Evolutionary conservation across 805 yeast species (phyloP).

Genomic region (Schwanniomyces pseudopolymorphus): DNA sequence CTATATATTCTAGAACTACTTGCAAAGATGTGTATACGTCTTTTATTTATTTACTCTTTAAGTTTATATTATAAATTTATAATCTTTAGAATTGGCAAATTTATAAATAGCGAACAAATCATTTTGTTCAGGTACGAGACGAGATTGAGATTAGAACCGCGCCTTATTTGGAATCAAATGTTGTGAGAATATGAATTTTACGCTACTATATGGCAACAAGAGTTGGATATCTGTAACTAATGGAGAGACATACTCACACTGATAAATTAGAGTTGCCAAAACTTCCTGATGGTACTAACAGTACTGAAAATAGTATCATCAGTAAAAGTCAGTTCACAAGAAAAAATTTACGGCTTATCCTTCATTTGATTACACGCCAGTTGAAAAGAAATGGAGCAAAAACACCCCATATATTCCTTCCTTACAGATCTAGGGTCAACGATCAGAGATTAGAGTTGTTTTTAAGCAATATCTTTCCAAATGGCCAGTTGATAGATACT

Average conservation of each 20-base stretch:
- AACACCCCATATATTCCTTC: slow-evolving; percentile 72
- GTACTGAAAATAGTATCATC: slow-evolving; percentile 7
- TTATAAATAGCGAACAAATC: not conserved
- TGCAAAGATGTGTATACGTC: not conserved
- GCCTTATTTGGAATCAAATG: not conserved
- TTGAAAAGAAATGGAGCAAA: slow-evolving; percentile 68
- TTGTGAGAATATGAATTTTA: not conserved
- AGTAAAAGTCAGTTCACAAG: slow-evolving; percentile 49
- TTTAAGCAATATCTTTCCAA: slow-evolving; percentile 57
- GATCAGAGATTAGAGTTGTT: slow-evolving; percentile 60
- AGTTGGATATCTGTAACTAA: not conserved
- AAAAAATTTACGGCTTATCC: slow-evolving; percentile 62
- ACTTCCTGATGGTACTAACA: slow-evolving; percentile 13
- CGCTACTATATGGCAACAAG: not conserved
- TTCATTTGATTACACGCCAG: slow-evolving; percentile 71
- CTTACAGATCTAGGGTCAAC: slow-evolving; percentile 70
- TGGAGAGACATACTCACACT: not conserved
- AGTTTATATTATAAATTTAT: no score
- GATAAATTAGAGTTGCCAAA: slow-evolving; percentile 22
- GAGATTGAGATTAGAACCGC: not conserved
- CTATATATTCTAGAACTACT: not conserved
- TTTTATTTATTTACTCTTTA: no score
- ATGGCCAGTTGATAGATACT: slow-evolving; percentile 44
- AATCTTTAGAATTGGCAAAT: no score
- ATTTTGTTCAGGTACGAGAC: not conserved